A percentile compares a stretch with the other conserved stretches of the same genome.
phyloP scores from a whole-genome alignment of 2,329 filamentous ascomycete species.

The Paecilomyces variotii region DNA sequence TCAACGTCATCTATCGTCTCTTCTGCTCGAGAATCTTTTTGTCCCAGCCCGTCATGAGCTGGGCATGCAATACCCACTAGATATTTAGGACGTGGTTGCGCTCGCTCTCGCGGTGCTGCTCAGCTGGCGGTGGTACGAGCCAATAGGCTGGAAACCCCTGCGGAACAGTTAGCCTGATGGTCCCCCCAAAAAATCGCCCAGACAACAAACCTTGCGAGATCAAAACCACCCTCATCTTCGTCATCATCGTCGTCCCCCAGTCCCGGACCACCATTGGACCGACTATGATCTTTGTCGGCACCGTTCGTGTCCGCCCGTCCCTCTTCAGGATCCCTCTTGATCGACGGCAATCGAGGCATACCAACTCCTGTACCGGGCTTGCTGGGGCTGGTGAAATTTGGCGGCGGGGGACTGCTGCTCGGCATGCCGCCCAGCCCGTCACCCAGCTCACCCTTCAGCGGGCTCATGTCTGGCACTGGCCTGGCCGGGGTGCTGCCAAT shows the following conservation, averaged over 20 bases:
- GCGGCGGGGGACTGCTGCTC: constrained; percentile 42
- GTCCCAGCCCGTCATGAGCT: background rate
- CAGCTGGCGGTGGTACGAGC: constrained; percentile 37
- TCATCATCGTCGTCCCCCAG: constrained; percentile 32
- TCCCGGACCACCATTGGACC: constrained; percentile 4
- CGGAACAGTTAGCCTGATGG: constrained; percentile 2
- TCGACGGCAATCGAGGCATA: constrained; percentile 24
- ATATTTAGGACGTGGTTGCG: constrained; percentile 14
- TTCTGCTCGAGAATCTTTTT: background rate
- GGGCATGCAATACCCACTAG: background rate
- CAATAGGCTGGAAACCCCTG: constrained; percentile 43
- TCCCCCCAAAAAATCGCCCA: background rate
- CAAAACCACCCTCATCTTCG: constrained; percentile 36
- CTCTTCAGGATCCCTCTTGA: constrained; percentile 17
- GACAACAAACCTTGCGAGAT: constrained; percentile 36
- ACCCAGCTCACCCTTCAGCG: constrained; percentile 36
- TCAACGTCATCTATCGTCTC: background rate
- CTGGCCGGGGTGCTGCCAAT: constrained; percentile 39
- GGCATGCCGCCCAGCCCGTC: constrained; percentile 31
- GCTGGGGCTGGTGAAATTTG: constrained; percentile 37
- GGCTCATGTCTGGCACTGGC: constrained; percentile 38
- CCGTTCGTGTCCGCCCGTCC: constrained; percentile 8
- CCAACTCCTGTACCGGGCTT: constrained; percentile 29
- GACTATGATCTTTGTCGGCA: constrained; percentile 10
- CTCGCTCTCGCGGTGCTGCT: constrained; percentile 30